Percentiles rank a stretch among this genome's conserved stretches.
Evolutionary conservation across 371 early-diverging fungal species (phyloP).

Genomic region (Mortierella sp.): DNA sequence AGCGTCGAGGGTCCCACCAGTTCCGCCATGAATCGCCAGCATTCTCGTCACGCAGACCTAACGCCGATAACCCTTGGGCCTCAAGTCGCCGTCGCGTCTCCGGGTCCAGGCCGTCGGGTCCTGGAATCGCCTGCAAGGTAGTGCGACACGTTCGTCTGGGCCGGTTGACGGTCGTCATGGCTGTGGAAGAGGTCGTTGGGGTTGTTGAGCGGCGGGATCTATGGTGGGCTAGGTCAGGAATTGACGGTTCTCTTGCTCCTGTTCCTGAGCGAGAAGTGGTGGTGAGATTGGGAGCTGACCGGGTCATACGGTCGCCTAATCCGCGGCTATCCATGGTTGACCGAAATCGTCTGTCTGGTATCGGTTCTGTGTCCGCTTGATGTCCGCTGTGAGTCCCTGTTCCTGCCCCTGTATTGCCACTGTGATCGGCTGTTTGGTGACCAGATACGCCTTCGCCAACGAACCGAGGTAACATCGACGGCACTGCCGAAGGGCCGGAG

Average conservation of each 20-base stretch:
- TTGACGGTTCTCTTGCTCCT: not conserved
- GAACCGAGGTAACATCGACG: not conserved
- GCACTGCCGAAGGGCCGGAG: not conserved
- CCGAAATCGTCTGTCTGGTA: not conserved
- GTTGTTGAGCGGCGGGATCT: not conserved
- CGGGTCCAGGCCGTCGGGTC: conserved; percentile 38
- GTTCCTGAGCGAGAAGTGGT: not conserved
- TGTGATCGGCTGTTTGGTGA: not conserved
- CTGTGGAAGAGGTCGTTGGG: not conserved
- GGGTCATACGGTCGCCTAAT: not conserved
- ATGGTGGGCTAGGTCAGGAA: not conserved
- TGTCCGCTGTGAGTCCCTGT: not conserved
- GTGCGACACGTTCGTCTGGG: conserved; percentile 11
- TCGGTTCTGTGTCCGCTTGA: not conserved
- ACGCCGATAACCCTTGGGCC: conserved; percentile 25
- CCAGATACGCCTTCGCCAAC: not conserved
- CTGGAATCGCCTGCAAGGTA: conserved; percentile 33
- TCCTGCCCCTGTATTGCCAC: not conserved
- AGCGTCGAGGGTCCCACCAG: conserved; percentile 47
- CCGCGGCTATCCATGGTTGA: not conserved
- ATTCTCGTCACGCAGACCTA: conserved; percentile 20
- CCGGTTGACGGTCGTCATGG: not conserved
- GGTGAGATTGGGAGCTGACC: not conserved
- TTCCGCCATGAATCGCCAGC: not conserved
- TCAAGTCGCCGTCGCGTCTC: conserved; percentile 36